These are phyloP conservation scores for Schizopora paradoxa DNA, from an alignment of 1,284 basidiomycete genomes.

Conservation along the genomic window DNA sequence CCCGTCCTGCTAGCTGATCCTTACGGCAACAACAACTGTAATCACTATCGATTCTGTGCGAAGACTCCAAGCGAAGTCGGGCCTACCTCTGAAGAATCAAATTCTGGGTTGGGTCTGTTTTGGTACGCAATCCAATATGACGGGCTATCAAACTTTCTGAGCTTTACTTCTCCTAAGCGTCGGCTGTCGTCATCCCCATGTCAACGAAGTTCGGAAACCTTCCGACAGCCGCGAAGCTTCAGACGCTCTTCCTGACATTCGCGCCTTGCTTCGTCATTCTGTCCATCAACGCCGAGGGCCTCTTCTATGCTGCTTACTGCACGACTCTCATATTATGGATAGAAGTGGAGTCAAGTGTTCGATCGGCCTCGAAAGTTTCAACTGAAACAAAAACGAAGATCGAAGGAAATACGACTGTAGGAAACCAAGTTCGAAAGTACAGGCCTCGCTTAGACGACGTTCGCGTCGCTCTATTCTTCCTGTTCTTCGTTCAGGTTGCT, in stretches of 20 bases:
- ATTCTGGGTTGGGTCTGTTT: slow-evolving; percentile 63
- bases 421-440: slow-evolving; percentile 29
- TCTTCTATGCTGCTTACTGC: slow-evolving; percentile 74
- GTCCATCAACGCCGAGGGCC: slow-evolving; percentile 77
- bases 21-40: slow-evolving; percentile 44
- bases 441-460: slow-evolving; percentile 58
- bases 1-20: slow-evolving; percentile 29
- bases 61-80: slow-evolving; percentile 60
- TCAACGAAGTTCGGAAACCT: slow-evolving; percentile 31
- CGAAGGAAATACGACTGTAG: slow-evolving; percentile 10
- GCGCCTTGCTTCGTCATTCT: slow-evolving; percentile 76
- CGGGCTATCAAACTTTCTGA: background rate
- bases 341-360: slow-evolving; percentile 52
- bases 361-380: slow-evolving; percentile 18
- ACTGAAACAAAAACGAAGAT: slow-evolving; percentile 3
- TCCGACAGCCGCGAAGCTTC: slow-evolving; percentile 43
- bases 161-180: slow-evolving; percentile 4
- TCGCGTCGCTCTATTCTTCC: slow-evolving; percentile 74
- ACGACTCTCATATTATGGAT: slow-evolving; percentile 66
- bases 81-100: slow-evolving; percentile 63
- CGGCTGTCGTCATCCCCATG: slow-evolving; percentile 5
- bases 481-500: slow-evolving; percentile 84
- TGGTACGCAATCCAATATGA: slow-evolving; percentile 35
- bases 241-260: slow-evolving; percentile 66
- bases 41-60: slow-evolving; percentile 54